Evolutionary conservation across 2,329 filamentous ascomycete species (phyloP), one percentile per base, ranked within the genome.

Genomic region (Colletotrichum truncatum): DNA sequence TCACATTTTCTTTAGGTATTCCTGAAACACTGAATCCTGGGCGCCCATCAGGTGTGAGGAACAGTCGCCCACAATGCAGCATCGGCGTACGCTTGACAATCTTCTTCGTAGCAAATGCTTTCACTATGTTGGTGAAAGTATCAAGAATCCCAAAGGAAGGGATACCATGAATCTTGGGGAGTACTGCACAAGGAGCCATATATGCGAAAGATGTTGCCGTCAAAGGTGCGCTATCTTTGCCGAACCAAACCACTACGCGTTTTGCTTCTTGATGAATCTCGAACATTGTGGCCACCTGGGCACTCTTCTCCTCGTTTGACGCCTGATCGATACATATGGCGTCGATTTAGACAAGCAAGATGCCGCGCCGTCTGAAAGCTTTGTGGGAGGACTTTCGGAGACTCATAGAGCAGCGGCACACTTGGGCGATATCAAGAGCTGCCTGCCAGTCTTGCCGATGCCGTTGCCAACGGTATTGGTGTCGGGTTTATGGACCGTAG

Each of bases 401-500:
- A 3, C 46, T 18, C 6, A 32, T 1, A 51, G 4, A 23, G 46
- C 46, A 6, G 46, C 46, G 2, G 46, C 46, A 1, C 46, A 36
- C 0, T 51, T 32, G 4, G 46, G 46, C 0, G 26, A 32, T 6
- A 51, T 34, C 0, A 51, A 28, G 0, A 51, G 46, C 1, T 10
- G 46, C 0, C 11, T 7, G 3, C 10, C n/a, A 0, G 28, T 1
- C 6, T n/a, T n/a, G n/a, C n/a, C n/a, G n/a, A n/a, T n/a, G n/a
- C n/a, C n/a, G n/a, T n/a, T n/a, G n/a, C n/a, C n/a, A n/a, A 16
- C 1, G 0, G 4, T 28, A 2, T 8, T 6, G 2, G 3, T 2
- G 1, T 3, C 16, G 28, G 0, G 7, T 34, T 23, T 34, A 4
- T 14, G 9, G 4, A 51, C 23, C 0, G 11, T 36, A 2, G 34